These are phyloP conservation scores for Entonaema liquescens DNA, from an alignment of 495 filamentous ascomycete species.

Conservation along the genomic window DNA sequence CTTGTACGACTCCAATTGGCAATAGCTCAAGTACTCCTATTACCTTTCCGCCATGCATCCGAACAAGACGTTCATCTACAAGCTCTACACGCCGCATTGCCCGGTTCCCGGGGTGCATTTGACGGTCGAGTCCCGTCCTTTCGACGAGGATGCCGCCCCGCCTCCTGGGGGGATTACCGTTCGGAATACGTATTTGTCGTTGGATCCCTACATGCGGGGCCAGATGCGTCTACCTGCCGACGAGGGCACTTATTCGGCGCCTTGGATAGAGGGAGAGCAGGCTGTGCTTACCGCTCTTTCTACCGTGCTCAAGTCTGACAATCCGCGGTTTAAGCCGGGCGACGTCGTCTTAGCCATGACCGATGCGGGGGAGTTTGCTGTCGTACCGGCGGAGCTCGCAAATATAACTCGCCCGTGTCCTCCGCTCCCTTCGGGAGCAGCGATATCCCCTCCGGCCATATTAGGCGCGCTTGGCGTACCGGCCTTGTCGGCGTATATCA, in stretches of 20 bases:
- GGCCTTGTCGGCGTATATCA: slow-evolving; percentile 77
- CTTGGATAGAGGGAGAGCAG: slow-evolving; percentile 61
- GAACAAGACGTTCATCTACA: no score
- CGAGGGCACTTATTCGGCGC: slow-evolving; percentile 64
- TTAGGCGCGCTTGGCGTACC: slow-evolving; percentile 77
- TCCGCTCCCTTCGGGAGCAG: slow-evolving; percentile 54
- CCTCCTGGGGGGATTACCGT: no score
- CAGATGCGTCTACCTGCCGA: slow-evolving; percentile 52
- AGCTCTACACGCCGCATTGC: no score
- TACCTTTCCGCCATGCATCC: no score
- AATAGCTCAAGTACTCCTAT: no score
- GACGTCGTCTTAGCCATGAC: slow-evolving; percentile 64
- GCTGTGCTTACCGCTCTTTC: slow-evolving; percentile 62
- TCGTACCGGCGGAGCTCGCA: slow-evolving; percentile 42
- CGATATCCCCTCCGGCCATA: slow-evolving; percentile 63
- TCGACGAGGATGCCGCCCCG: no score
- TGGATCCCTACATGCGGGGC: slow-evolving; percentile 55
- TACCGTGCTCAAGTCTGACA: slow-evolving; percentile 68
- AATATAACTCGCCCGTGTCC: slow-evolving; percentile 52
- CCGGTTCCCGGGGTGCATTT: no score
- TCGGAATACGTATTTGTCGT: no score
- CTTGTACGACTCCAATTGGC: no score
- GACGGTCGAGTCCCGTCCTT: no score
- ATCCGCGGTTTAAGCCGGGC: slow-evolving; percentile 65
- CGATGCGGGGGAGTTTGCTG: slow-evolving; percentile 64